phyloP scores from a whole-genome alignment of 768 basidiomycete genomes.

The Hericium rajendrae region DNA sequence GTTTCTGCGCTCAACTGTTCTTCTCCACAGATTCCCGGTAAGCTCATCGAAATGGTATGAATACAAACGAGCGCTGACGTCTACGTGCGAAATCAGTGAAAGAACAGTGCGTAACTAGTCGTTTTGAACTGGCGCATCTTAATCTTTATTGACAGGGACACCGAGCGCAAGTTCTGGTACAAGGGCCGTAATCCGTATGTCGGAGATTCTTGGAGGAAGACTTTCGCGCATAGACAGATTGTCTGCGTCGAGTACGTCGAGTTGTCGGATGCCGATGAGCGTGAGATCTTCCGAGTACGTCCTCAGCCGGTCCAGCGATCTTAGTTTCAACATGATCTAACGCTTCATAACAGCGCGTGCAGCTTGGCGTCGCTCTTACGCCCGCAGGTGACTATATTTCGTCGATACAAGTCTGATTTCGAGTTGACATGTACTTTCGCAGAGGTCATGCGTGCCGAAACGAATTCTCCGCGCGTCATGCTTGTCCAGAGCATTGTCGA shows the following conservation, averaged over 20 bases:
- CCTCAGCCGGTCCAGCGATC: neutral
- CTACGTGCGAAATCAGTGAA: neutral
- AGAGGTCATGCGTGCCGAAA: slow-evolving; percentile 20
- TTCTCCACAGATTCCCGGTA: neutral
- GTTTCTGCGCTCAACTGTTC: slow-evolving; percentile 4
- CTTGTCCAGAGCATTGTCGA: slow-evolving; percentile 14
- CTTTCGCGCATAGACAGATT: slow-evolving; percentile 37
- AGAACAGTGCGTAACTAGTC: neutral
- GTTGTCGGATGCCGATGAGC: slow-evolving; percentile 18
- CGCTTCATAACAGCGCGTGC: slow-evolving; percentile 16
- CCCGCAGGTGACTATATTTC: slow-evolving; percentile 10
- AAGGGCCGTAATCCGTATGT: slow-evolving; percentile 16
- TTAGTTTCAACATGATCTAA: neutral
- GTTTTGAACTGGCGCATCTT: neutral
- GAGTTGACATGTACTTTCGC: neutral
- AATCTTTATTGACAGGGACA: slow-evolving; percentile 3
- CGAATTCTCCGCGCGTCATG: slow-evolving; percentile 14
- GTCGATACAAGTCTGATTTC: neutral
- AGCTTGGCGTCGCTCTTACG: slow-evolving; percentile 20
- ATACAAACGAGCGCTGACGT: no score
- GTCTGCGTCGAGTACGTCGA: slow-evolving; percentile 39
- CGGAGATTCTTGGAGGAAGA: slow-evolving; percentile 24
- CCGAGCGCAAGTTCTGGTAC: slow-evolving; percentile 26
- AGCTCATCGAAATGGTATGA: no score
- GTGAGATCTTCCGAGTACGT: slow-evolving; percentile 24